Conservation (phyloP, 441 rosid genomes). For the Erodium chrysanthum region DNA sequence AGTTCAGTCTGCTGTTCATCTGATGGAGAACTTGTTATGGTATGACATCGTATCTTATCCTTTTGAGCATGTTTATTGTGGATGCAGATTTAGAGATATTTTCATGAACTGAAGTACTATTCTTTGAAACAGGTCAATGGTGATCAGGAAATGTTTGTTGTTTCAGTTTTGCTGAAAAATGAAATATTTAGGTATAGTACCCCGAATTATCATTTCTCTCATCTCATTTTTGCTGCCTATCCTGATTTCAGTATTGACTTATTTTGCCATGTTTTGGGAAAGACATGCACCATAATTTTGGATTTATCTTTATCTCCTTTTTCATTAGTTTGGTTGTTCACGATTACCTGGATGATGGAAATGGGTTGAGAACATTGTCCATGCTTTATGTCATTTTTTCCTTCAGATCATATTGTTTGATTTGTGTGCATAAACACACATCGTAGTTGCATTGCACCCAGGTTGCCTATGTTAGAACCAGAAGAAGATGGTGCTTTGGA, state of each 20-base stretch:
- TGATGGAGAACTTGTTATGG: conserved; percentile 76
- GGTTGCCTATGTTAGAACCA: not conserved
- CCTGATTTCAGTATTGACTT: not conserved
- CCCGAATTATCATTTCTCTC: not conserved
- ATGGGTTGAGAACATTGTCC: not conserved
- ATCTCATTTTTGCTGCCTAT: not conserved
- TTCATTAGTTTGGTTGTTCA: not conserved
- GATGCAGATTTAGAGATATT: conserved; percentile 1
- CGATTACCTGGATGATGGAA: not conserved
- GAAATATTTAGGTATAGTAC: conserved; percentile 43
- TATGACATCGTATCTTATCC: conserved; percentile 22
- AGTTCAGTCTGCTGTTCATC: conserved; percentile 47
- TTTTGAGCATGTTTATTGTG: conserved; percentile 12
- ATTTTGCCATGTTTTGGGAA: not conserved
- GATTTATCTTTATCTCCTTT: not conserved
- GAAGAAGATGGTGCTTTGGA: not conserved
- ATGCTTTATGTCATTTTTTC: not conserved
- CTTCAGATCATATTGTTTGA: not conserved
- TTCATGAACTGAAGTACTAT: conserved; percentile 1
- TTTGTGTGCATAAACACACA: not conserved
- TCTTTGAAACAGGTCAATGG: conserved; percentile 51
- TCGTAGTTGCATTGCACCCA: not conserved
- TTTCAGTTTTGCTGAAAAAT: conserved; percentile 51
- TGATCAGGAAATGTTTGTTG: conserved; percentile 55
- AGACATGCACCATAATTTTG: not conserved